Conservation (phyloP, 495 filamentous ascomycete species). For the Aspergillus funiculosus region DNA sequence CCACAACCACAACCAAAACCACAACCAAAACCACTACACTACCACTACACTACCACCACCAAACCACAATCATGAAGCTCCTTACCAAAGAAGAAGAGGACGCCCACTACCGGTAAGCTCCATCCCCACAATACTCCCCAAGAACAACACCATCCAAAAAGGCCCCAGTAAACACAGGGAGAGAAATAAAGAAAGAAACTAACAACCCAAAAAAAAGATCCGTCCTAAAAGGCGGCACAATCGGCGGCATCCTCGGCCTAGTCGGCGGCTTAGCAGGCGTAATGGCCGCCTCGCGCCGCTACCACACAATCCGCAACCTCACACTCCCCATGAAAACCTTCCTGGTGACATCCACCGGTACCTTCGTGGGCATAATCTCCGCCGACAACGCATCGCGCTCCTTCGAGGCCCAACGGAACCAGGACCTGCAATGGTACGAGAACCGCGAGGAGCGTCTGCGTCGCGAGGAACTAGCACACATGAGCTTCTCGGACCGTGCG, state of each 20-base stretch:
- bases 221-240: conserved; percentile 71
- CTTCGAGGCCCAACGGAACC: conserved; percentile 67
- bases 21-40: not conserved
- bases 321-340: conserved; percentile 87
- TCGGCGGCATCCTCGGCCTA: conserved; percentile 63
- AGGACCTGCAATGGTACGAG: conserved; percentile 56
- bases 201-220: conserved; percentile 34
- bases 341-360: conserved; percentile 74
- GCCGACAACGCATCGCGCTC: conserved; percentile 73
- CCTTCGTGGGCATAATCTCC: conserved; percentile 77
- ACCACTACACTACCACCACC: conserved; percentile 5
- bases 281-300: conserved; percentile 54
- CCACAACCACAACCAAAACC: not conserved
- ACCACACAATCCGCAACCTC: conserved; percentile 66
- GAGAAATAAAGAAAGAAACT: conserved; percentile 12
- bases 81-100: conserved; percentile 88
- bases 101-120: conserved; percentile 53
- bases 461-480: conserved; percentile 41
- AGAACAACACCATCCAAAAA: not conserved
- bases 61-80: conserved; percentile 66
- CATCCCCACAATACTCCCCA: not conserved
- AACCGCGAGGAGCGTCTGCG: conserved; percentile 54
- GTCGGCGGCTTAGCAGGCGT: conserved; percentile 60
- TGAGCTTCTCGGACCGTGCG: conserved; percentile 50
- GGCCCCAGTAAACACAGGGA: conserved; percentile 19